A percentile compares a stretch with the other conserved stretches of the same genome.
Evolutionary conservation across 805 yeast species (phyloP).

Genomic region (Monosporozyma siamensis): DNA sequence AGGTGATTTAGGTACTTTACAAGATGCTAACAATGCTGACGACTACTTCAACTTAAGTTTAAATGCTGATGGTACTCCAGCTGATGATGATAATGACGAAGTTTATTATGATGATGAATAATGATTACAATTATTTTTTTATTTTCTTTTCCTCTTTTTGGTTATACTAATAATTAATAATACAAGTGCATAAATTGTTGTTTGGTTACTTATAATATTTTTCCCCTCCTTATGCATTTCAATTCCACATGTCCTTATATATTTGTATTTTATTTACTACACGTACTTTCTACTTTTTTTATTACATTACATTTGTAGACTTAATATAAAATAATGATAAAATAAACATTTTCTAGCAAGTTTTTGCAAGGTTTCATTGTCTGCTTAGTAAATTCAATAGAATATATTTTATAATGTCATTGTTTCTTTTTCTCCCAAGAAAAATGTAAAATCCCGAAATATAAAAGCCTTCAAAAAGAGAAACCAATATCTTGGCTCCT

Average conservation of each 20-base stretch:
- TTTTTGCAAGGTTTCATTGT: too few relatives aligned
- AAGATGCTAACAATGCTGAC: constrained; percentile 73
- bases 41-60: constrained; percentile 54
- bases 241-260: background rate
- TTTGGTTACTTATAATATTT: background rate
- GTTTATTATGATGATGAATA: constrained; percentile 19
- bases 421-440: too few relatives aligned
- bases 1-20: constrained; percentile 91
- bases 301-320: background rate
- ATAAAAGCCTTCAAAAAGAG: too few relatives aligned
- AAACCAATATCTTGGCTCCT: too few relatives aligned
- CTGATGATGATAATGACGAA: constrained; percentile 33
- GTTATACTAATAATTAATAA: background rate
- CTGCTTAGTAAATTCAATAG: too few relatives aligned
- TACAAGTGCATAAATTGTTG: background rate
- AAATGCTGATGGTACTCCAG: constrained; percentile 22
- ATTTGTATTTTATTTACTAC: background rate
- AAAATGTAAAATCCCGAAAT: too few relatives aligned
- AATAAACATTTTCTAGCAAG: too few relatives aligned
- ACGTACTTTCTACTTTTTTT: background rate
- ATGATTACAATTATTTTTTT: too few relatives aligned
- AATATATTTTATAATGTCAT: too few relatives aligned
- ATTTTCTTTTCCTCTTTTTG: background rate
- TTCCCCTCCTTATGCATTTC: background rate
- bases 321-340: background rate